Percentiles rank a stretch among this genome's conserved stretches.
phyloP scores from a whole-genome alignment of 805 yeast species.

The Saturnispora halmiae region DNA sequence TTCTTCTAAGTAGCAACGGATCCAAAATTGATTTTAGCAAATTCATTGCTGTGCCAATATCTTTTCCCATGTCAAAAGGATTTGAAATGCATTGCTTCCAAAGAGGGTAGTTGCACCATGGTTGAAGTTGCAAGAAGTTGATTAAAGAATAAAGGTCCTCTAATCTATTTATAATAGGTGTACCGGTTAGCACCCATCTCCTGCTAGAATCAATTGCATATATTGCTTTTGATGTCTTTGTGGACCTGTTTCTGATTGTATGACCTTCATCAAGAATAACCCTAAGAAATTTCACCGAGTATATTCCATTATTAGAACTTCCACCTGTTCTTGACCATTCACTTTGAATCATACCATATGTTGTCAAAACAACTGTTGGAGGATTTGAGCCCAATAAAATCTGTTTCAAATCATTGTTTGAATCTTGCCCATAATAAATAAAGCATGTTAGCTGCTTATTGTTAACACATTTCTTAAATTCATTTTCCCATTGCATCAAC shows the following conservation, averaged over 20 bases:
- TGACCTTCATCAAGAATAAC: slow-evolving; percentile 82
- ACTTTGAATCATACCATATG: slow-evolving; percentile 77
- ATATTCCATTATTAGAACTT: slow-evolving; percentile 43
- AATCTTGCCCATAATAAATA: slow-evolving; percentile 68
- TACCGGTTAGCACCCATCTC: slow-evolving; percentile 85
- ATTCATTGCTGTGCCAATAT: slow-evolving; percentile 62
- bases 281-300: slow-evolving; percentile 64
- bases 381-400: slow-evolving; percentile 38
- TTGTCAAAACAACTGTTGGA: slow-evolving; percentile 69
- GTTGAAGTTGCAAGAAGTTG: slow-evolving; percentile 68
- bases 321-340: slow-evolving; percentile 48
- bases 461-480: slow-evolving; percentile 51
- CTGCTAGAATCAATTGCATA: slow-evolving; percentile 54
- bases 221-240: slow-evolving; percentile 74
- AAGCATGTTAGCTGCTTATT: slow-evolving; percentile 35
- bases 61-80: slow-evolving; percentile 66
- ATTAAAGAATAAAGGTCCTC: slow-evolving; percentile 80
- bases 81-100: slow-evolving; percentile 82
- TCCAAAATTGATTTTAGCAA: slow-evolving; percentile 79
- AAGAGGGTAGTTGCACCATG: slow-evolving; percentile 77
- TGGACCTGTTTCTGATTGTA: slow-evolving; percentile 66
- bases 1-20: slow-evolving; percentile 75
- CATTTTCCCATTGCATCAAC: slow-evolving; percentile 84
- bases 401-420: slow-evolving; percentile 40
- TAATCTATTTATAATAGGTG: slow-evolving; percentile 80